phyloP scores from a whole-genome alignment of 768 basidiomycete genomes.

The Agaricus subrufescens region DNA sequence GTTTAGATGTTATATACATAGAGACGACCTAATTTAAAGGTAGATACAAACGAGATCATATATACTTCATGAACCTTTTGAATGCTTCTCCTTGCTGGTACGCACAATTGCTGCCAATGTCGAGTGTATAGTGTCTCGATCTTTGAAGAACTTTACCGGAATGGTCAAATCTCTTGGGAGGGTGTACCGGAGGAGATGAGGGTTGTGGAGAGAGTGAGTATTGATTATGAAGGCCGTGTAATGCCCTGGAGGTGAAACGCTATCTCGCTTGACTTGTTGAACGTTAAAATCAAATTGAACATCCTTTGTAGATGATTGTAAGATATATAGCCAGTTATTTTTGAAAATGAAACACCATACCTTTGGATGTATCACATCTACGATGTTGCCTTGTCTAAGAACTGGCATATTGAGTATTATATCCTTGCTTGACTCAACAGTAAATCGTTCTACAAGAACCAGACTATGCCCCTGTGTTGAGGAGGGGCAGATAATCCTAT shows the following conservation, averaged over 20 bases:
- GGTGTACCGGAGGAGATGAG: background rate
- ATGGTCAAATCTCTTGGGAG: background rate
- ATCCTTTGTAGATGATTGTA: background rate
- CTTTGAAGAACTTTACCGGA: background rate
- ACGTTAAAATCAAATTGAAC: background rate
- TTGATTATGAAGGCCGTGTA: background rate
- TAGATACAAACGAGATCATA: too few relatives aligned
- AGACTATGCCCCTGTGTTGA: background rate
- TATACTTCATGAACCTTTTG: too few relatives aligned
- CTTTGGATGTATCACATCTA: background rate
- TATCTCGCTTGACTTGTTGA: background rate
- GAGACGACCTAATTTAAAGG: too few relatives aligned
- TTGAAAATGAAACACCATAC: background rate
- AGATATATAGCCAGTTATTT: background rate
- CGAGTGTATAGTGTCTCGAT: background rate
- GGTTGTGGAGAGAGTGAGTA: conserved; percentile 10
- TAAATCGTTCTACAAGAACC: background rate
- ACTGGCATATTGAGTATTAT: background rate
- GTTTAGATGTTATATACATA: too few relatives aligned
- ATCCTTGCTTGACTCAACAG: background rate
- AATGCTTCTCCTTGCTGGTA: too few relatives aligned
- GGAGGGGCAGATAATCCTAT: too few relatives aligned
- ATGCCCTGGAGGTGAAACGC: too few relatives aligned
- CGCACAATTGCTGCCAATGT: too few relatives aligned
- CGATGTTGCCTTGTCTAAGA: background rate